phyloP scores from a whole-genome alignment of 345 rosid genomes.

The Gynandropsis gynandra region DNA sequence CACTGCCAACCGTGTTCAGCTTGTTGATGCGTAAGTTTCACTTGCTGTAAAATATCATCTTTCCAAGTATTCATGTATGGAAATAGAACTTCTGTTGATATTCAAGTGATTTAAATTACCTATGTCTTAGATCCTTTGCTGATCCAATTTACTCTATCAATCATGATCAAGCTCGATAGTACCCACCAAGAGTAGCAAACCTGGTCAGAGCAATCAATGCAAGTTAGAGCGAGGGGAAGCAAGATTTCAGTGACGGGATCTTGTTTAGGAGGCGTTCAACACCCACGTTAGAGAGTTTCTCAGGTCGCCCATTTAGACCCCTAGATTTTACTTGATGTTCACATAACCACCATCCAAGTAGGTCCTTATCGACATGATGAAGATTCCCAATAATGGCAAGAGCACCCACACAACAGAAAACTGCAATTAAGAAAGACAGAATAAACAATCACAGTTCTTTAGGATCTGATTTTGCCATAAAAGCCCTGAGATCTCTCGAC shows the following conservation, averaged over 20 bases:
- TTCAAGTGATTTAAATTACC: too few relatives aligned
- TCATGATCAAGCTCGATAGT: conserved; percentile 84
- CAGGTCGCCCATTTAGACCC: conserved; percentile 86
- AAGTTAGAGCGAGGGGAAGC: conserved; percentile 6
- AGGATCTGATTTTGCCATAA: conserved; percentile 9
- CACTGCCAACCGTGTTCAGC: too few relatives aligned
- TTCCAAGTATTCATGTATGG: too few relatives aligned
- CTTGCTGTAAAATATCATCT: too few relatives aligned
- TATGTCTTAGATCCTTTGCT: too few relatives aligned
- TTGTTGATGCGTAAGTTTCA: too few relatives aligned
- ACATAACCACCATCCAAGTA: conserved; percentile 95
- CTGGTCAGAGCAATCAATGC: conserved; percentile 26
- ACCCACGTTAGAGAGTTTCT: conserved; percentile 88
- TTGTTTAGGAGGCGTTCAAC: background rate
- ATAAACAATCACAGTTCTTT: background rate
- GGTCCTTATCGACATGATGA: conserved; percentile 86
- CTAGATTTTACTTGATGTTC: conserved; percentile 74
- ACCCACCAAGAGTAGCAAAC: conserved; percentile 98
- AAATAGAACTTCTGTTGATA: too few relatives aligned
- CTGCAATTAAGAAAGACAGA: conserved; percentile 33
- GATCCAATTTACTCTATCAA: conserved; percentile 86
- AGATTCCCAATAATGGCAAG: conserved; percentile 82
- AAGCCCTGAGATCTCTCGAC: background rate
- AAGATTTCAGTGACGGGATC: conserved; percentile 3
- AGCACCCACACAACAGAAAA: conserved; percentile 90